Evolutionary conservation across 306 rosid species (phyloP).

Genomic region (Cucumis melo): DNA sequence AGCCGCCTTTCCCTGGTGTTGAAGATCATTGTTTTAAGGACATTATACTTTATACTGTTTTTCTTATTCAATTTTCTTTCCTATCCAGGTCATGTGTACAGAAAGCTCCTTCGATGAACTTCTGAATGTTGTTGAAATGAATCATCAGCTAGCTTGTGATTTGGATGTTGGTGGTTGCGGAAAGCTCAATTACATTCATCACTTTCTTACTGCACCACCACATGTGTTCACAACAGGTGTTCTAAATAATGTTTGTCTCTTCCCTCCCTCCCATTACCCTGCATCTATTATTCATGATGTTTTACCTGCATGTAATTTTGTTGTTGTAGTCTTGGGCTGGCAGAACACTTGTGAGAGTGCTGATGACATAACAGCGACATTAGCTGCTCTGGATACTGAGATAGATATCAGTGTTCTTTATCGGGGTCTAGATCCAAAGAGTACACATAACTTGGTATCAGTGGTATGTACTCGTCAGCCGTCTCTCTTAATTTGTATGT

Average conservation of each 20-base stretch:
- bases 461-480: slow-evolving; percentile 51
- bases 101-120: slow-evolving; percentile 74
- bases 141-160: slow-evolving; percentile 88
- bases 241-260: not conserved
- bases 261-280: not conserved
- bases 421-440: slow-evolving; percentile 74
- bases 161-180: slow-evolving; percentile 79
- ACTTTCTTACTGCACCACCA: slow-evolving; percentile 72
- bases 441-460: slow-evolving; percentile 64
- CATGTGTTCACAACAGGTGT: slow-evolving; percentile 84
- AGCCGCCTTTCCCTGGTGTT: slow-evolving; percentile 1
- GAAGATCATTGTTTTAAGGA: slow-evolving; percentile 4
- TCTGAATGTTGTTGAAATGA: slow-evolving; percentile 72
- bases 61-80: slow-evolving; percentile 16
- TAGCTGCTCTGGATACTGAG: slow-evolving; percentile 62
- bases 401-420: slow-evolving; percentile 70
- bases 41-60: slow-evolving; percentile 10
- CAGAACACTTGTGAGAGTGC: slow-evolving; percentile 80
- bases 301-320: slow-evolving; percentile 3
- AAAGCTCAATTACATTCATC: slow-evolving; percentile 80
- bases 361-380: slow-evolving; percentile 61
- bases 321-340: slow-evolving; percentile 84
- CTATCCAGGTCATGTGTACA: slow-evolving; percentile 42
- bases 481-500: slow-evolving; percentile 43
- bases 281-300: not conserved